A percentile compares a stretch with the other conserved stretches of the same genome.
Conservation (phyloP, 768 basidiomycete species). For the Lactarius akahatsu region DNA sequence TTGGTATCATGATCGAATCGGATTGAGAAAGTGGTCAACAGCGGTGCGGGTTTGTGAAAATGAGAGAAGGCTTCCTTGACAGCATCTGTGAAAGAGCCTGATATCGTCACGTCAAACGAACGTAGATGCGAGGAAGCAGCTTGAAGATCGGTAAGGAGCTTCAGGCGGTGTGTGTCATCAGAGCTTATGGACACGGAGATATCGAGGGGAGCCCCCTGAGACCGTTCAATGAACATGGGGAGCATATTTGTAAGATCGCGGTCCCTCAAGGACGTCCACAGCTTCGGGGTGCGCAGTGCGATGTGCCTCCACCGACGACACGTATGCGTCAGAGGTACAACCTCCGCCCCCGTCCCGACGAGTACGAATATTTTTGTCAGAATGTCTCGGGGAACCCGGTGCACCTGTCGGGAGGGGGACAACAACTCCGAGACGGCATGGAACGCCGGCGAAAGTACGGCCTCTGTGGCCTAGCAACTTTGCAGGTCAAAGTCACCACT, state of each 20-base stretch:
- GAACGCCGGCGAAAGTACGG: slow-evolving; percentile 16
- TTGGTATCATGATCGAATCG: slow-evolving; percentile 9
- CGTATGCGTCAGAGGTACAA: slow-evolving; percentile 8
- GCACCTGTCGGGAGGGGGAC: slow-evolving; percentile 9
- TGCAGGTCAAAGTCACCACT: background rate
- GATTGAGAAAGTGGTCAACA: slow-evolving; percentile 8
- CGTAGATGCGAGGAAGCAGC: slow-evolving; percentile 14
- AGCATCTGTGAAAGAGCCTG: slow-evolving; percentile 5
- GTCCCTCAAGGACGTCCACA: slow-evolving; percentile 8
- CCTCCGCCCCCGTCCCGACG: slow-evolving; percentile 14
- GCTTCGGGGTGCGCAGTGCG: slow-evolving; percentile 4
- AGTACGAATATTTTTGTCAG: slow-evolving; percentile 8
- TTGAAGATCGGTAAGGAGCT: slow-evolving; percentile 15
- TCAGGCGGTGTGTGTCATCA: slow-evolving; percentile 1
- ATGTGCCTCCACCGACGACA: slow-evolving; percentile 15
- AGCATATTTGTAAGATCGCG: slow-evolving; percentile 13
- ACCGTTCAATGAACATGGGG: slow-evolving; percentile 8
- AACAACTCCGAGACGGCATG: slow-evolving; percentile 5
- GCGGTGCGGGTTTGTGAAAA: slow-evolving; percentile 6
- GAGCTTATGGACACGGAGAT: slow-evolving; percentile 3
- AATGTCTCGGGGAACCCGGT: slow-evolving; percentile 4
- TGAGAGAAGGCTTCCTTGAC: slow-evolving; percentile 1
- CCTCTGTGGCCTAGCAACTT: slow-evolving; percentile 15
- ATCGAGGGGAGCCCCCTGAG: slow-evolving; percentile 5
- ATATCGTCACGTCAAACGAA: slow-evolving; percentile 9